Base-by-base conservation (phyloP, 1,284 basidiomycete species). In the Volvariella surrecta region DNA sequence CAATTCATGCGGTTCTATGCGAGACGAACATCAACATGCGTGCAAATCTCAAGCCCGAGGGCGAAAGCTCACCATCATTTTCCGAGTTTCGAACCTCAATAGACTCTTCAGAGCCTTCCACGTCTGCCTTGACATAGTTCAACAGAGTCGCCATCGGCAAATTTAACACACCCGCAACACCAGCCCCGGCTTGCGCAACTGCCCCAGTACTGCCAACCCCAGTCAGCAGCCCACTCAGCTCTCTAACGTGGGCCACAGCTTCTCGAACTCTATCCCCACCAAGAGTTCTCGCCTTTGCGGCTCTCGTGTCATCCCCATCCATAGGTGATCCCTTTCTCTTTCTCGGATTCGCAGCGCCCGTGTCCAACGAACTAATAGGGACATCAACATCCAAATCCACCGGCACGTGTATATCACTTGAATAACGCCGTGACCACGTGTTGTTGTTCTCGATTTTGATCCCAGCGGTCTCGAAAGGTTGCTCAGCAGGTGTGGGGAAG, bases 51-150 rank as follows among this genome's bases (percentile, higher is more conserved):
- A 48, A 16, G 24, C 30, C 18, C 22, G 15, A 37, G 37, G 39
- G 37, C 43, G 4, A 31, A 40, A 21, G 66, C 68, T 43, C 54
- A 78, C 83, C 74, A 42, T 70, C 71, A 37, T 72, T 71, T 44
- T 83, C 81, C 19, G 81, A 72, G 65, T 99, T 97, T 50, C 80
- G 72, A 0, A 72, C 88, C 56, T 96, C 90, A 37, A 96, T 64
- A 10, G 79, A 56, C 46, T 88, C 79, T 10, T 82, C 78, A 17
- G 62, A 70, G 1, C 77, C 79, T 16, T 86, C 84, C n/a, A 83
- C 68, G 19, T 68, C 69, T 1, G 69, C 59, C 44, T 61, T 73
- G 32, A 86, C 49, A 44, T 72, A 76, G 1, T 78, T 85, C 53
- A 86, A 58, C 46, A 85, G 52, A 2, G 74, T 59, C 6, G 77